phyloP scores from a whole-genome alignment of 306 rosid genomes.

The Rubus idaeus region DNA sequence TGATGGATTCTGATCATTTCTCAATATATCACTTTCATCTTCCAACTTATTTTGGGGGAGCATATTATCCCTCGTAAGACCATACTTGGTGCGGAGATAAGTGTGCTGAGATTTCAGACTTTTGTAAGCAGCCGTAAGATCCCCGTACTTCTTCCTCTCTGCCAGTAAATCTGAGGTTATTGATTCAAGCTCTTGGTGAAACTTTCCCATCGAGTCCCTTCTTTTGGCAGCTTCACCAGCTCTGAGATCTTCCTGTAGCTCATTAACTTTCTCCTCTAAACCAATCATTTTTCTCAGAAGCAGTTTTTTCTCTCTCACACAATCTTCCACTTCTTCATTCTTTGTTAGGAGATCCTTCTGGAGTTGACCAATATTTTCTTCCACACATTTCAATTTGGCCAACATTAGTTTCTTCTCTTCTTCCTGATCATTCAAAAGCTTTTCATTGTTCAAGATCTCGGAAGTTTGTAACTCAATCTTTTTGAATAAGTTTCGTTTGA shows the following conservation, averaged over 20 bases:
- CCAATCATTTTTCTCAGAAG: slow-evolving; percentile 34
- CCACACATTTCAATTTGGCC: slow-evolving; percentile 36
- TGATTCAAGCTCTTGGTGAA: slow-evolving; percentile 36
- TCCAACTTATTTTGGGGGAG: slow-evolving; percentile 28
- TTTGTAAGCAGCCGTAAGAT: slow-evolving; percentile 48
- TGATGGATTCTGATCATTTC: slow-evolving; percentile 35
- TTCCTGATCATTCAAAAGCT: slow-evolving; percentile 32
- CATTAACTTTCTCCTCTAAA: slow-evolving; percentile 43
- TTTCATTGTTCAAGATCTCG: slow-evolving; percentile 33
- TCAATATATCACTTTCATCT: slow-evolving; percentile 37
- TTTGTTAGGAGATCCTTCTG: slow-evolving; percentile 31
- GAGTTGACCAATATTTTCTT: slow-evolving; percentile 34
- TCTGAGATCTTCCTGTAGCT: slow-evolving; percentile 33
- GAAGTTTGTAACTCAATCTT: slow-evolving; percentile 32
- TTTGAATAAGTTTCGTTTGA: slow-evolving; percentile 29
- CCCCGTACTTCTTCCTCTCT: slow-evolving; percentile 49
- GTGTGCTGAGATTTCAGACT: slow-evolving; percentile 67
- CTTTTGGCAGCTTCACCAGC: slow-evolving; percentile 20
- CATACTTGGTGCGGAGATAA: slow-evolving; percentile 55
- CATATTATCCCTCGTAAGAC: slow-evolving; percentile 61
- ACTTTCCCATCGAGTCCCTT: slow-evolving; percentile 27
- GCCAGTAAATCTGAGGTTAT: slow-evolving; percentile 38
- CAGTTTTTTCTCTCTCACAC: slow-evolving; percentile 41
- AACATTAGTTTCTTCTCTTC: slow-evolving; percentile 40
- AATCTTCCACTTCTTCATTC: slow-evolving; percentile 36